phyloP scores from a whole-genome alignment of 306 rosid genomes.

The Trifolium pratense region DNA sequence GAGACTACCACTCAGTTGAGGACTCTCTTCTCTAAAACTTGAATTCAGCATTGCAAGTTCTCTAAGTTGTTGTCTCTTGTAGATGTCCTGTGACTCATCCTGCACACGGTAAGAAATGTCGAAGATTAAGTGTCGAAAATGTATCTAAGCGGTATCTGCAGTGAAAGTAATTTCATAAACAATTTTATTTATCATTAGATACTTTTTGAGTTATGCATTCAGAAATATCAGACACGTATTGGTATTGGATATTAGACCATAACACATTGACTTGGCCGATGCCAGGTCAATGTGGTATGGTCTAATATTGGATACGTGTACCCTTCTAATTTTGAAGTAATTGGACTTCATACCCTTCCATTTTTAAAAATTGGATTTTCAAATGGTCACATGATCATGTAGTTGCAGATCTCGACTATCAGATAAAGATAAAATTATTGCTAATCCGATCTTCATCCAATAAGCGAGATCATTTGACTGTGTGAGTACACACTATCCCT shows the following conservation, averaged over 20 bases:
- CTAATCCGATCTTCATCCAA: not conserved
- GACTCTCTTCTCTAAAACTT: constrained; percentile 64
- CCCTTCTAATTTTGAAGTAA: no score
- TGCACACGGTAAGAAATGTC: constrained; percentile 30
- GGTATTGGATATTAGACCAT: no score
- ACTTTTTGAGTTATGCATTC: no score
- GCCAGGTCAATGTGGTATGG: no score
- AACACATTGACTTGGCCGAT: no score
- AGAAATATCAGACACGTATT: no score
- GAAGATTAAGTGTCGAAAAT: no score
- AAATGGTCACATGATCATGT: not conserved
- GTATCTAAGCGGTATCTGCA: no score
- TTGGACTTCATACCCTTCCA: no score
- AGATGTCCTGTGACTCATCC: constrained; percentile 84
- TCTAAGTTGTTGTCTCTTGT: constrained; percentile 72
- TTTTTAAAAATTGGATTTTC: not conserved
- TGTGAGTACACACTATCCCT: not conserved
- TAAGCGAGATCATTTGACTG: not conserved
- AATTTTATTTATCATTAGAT: no score
- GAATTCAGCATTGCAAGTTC: constrained; percentile 65
- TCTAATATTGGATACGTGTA: no score
- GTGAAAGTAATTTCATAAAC: no score
- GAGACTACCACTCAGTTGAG: constrained; percentile 62
- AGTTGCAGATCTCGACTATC: not conserved
- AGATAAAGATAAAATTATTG: not conserved